Base-by-base conservation (phyloP, 306 rosid genomes). In the Luffa acutangula region DNA sequence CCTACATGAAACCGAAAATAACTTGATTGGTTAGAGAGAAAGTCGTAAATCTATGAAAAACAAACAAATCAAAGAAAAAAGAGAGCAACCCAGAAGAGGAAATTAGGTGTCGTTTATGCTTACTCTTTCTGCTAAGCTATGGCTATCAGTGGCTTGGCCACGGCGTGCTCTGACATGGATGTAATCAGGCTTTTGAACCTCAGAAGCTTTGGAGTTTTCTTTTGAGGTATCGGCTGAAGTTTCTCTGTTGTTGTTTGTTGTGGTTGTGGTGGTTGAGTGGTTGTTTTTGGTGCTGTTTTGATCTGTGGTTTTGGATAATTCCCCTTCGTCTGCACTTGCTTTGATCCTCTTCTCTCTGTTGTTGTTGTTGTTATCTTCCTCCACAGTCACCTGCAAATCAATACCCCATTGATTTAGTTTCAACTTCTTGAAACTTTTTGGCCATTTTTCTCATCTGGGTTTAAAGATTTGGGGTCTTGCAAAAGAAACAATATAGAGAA, bases 121-220 rank as follows among this genome's bases (percentile, higher is more conserved):
- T 81, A 93, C 98, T 84, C 98, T 88, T 85, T 93, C 98, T 3
- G 98, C 98, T 83, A 93, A 80, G 88, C 98, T 93, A 63, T 93
- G 98, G 83, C 97, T 93, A 84, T 93, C 98, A 17, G 98, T 93
- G 80, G 98, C 98, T 87, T 93, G 98, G 33, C 97, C 98, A 7
- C 97, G 95, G 37, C 98, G 91, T 1, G 98, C 97, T 51, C 98
- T 86, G 59, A 94, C 98, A 79, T 94, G 98, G 81, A 94, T 94
- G 88, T 90, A 94, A 74, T 90, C 98, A 3, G 87, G 88, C 85
- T 92, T 94, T 49, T 91, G 92, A 88, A 83, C 88, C 82, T 93
- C 97, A 1, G 91, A 91, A 3, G 84, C 91, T 85, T 93, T 93
- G 3, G 98, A 93, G 78, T 91, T 91, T 20, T 86, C 98, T 80